These are phyloP conservation scores for Rhododendron kiyosumense DNA, from an alignment of 148 eudicot species.

Conservation along the genomic window DNA sequence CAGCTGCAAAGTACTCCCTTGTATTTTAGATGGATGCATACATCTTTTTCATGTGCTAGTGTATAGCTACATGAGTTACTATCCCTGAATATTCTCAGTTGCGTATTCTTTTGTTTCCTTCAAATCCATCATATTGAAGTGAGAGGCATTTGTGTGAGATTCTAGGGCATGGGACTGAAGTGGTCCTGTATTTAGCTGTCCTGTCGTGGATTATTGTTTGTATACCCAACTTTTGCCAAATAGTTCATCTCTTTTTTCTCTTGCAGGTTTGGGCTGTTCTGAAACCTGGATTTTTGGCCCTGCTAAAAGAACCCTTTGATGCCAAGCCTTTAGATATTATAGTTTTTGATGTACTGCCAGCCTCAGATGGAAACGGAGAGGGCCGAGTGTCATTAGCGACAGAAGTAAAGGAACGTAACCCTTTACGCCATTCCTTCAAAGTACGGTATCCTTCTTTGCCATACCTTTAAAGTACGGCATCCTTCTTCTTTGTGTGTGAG, in stretches of 20 bases:
- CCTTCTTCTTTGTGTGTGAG: not conserved
- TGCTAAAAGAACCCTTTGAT: constrained; percentile 85
- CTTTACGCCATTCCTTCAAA: constrained; percentile 88
- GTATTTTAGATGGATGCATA: too few relatives aligned
- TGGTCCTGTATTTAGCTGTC: not conserved
- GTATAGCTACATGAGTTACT: not conserved
- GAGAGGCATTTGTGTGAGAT: not conserved
- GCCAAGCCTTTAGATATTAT: constrained; percentile 72
- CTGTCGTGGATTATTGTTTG: not conserved
- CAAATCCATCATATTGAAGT: not conserved
- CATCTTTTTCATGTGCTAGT: not conserved
- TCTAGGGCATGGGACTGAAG: not conserved
- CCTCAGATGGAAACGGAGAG: constrained; percentile 82
- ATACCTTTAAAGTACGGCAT: constrained; percentile 70
- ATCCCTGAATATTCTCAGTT: not conserved
- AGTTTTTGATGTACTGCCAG: constrained; percentile 82
- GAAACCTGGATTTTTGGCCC: constrained; percentile 96
- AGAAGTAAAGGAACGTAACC: constrained; percentile 89
- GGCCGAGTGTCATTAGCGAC: constrained; percentile 76
- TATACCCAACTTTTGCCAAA: not conserved
- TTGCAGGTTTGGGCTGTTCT: constrained; percentile 96
- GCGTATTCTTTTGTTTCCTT: not conserved
- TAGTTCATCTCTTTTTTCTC: not conserved
- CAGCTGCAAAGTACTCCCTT: not conserved
- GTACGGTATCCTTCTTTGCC: constrained; percentile 33